These are phyloP conservation scores for Pyrenochaeta sp. DNA, from an alignment of 2,329 filamentous ascomycete genomes.

Conservation along the genomic window DNA sequence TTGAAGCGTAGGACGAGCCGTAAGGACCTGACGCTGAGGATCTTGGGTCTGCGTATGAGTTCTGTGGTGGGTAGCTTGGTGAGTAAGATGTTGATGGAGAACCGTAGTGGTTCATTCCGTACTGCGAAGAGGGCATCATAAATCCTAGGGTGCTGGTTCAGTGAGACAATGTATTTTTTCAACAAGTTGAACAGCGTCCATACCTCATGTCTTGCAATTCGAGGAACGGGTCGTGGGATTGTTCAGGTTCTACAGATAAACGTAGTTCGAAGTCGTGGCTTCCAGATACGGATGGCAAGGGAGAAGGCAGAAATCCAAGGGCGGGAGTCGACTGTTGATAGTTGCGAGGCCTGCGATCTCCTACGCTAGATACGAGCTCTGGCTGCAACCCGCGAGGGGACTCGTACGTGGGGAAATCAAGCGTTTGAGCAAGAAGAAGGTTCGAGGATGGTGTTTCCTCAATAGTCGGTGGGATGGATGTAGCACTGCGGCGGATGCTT, in stretches of 20 bases:
- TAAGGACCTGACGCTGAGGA: conserved; percentile 38
- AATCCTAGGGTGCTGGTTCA: conserved; percentile 47
- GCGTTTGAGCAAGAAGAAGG: conserved; percentile 25
- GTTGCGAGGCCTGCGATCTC: conserved; percentile 15
- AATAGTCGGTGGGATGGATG: conserved; percentile 24
- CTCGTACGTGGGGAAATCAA: conserved; percentile 27
- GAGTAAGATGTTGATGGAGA: conserved; percentile 42
- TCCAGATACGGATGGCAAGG: conserved; percentile 32
- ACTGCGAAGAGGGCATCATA: conserved; percentile 52
- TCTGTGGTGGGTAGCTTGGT: conserved; percentile 42
- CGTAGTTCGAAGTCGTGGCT: conserved; percentile 29
- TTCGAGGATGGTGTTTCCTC: conserved; percentile 19
- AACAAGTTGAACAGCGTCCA: background rate
- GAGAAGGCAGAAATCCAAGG: conserved; percentile 27
- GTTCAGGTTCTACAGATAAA: conserved; percentile 29
- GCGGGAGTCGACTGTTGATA: conserved; percentile 21
- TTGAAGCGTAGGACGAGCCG: conserved; percentile 38
- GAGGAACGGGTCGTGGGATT: conserved; percentile 28
- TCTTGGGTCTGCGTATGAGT: conserved; percentile 40
- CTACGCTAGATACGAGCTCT: conserved; percentile 18
- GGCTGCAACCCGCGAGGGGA: conserved; percentile 24
- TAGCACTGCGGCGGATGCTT: conserved; percentile 26
- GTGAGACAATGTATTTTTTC: conserved; percentile 18
- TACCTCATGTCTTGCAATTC: conserved; percentile 52
- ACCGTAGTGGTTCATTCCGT: conserved; percentile 48